Conservation (phyloP, 163 green algal species). For the Coccomyxa subellipsoidea region DNA sequence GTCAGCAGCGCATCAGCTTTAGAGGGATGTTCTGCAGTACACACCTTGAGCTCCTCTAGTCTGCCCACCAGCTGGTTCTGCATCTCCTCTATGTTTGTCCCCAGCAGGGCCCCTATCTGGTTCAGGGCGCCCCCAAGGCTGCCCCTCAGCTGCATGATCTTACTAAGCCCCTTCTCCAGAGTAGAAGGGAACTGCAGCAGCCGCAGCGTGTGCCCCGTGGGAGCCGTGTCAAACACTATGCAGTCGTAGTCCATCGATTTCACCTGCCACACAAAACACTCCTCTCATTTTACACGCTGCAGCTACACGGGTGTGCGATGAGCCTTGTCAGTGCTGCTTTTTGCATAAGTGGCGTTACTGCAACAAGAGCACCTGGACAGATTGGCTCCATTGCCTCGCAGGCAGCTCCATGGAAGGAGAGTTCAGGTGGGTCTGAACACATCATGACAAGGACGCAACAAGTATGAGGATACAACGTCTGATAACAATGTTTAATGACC, state of each 20-base stretch:
- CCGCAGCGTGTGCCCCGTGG: constrained; percentile 92
- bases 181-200: constrained; percentile 93
- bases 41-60: constrained; percentile 67
- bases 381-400: no score
- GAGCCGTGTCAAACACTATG: constrained; percentile 98
- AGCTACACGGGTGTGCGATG: neutral
- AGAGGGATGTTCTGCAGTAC: neutral
- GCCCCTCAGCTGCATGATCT: constrained; percentile 83
- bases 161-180: constrained; percentile 88
- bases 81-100: constrained; percentile 33
- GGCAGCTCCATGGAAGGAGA: no score
- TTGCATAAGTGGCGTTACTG: no score
- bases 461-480: no score
- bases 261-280: constrained; percentile 53
- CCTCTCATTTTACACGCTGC: neutral
- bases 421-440: no score
- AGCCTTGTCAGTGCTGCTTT: neutral
- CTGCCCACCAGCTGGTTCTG: constrained; percentile 63
- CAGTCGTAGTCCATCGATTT: constrained; percentile 91
- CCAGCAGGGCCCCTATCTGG: constrained; percentile 50
- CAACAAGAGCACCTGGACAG: no score
- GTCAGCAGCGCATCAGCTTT: neutral
- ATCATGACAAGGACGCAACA: no score
- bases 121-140: constrained; percentile 72
- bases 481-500: no score